Conservation (phyloP, 345 rosid species). For the Carallia pectinifolia region DNA sequence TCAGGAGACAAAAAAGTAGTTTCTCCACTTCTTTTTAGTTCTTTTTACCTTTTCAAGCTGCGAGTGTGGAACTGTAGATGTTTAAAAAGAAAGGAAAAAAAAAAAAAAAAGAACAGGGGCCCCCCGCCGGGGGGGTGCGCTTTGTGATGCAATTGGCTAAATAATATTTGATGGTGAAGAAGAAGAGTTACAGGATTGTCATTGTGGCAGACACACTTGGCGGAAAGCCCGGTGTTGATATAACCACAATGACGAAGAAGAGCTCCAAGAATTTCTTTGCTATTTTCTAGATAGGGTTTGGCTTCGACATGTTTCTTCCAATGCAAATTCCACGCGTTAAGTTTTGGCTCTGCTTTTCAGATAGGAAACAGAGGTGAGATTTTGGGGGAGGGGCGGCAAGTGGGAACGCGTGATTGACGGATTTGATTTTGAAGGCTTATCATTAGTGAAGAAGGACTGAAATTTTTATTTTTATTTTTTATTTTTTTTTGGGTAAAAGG, state of each 20-base stretch:
- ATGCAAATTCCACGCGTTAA: no score
- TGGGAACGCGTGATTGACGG: no score
- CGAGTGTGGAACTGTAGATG: not conserved
- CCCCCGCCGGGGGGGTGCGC: no score
- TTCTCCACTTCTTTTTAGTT: conserved; percentile 4
- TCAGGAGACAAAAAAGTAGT: not conserved
- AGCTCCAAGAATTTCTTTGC: not conserved
- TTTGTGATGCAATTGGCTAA: conserved; percentile 2
- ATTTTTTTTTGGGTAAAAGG: no score
- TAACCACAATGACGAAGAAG: conserved; percentile 2
- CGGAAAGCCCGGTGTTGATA: conserved; percentile 20
- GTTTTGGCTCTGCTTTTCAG: conserved; percentile 46
- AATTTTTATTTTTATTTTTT: no score
- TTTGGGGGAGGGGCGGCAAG: not conserved
- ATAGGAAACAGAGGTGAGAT: conserved; percentile 7
- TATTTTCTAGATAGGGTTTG: not conserved
- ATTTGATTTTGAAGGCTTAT: no score
- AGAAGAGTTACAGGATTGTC: not conserved
- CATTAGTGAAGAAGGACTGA: no score
- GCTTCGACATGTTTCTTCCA: conserved; percentile 5
- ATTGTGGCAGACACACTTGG: conserved; percentile 35
- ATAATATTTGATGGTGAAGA: not conserved
- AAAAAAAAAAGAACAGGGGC: not conserved
- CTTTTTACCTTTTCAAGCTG: not conserved
- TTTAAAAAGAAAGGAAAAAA: no score